phyloP scores from a whole-genome alignment of 805 yeast genomes.

The Cyberlindnera euphorbiae region DNA sequence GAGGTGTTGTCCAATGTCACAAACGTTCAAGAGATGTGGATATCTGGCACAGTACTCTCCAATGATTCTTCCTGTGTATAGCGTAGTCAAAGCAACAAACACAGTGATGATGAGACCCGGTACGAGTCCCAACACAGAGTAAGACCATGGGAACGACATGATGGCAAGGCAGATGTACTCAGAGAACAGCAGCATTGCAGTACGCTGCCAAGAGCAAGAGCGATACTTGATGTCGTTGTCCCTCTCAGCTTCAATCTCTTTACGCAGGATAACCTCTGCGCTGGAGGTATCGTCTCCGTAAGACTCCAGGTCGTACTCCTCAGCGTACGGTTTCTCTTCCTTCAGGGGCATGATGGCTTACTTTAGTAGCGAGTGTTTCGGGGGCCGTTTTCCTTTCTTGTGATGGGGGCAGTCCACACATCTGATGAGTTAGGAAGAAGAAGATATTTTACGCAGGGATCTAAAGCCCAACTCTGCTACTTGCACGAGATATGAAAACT shows the following conservation, averaged over 20 bases:
- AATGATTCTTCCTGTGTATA: slow-evolving; percentile 52
- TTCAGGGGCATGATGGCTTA: neutral
- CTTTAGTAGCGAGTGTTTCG: too few relatives aligned
- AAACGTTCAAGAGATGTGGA: slow-evolving; percentile 47
- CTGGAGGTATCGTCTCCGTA: slow-evolving; percentile 9
- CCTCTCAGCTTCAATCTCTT: slow-evolving; percentile 21
- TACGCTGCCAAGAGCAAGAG: slow-evolving; percentile 52
- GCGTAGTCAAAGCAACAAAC: slow-evolving; percentile 44
- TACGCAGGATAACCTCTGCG: slow-evolving; percentile 18
- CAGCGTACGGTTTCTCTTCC: slow-evolving; percentile 1
- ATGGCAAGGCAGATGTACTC: slow-evolving; percentile 60
- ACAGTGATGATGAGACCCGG: slow-evolving; percentile 54
- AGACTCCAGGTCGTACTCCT: slow-evolving; percentile 3
- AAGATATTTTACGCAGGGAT: too few relatives aligned
- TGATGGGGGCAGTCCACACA: too few relatives aligned
- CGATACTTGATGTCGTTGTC: slow-evolving; percentile 39
- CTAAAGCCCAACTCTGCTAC: too few relatives aligned
- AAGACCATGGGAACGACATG: slow-evolving; percentile 65
- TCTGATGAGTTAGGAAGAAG: too few relatives aligned
- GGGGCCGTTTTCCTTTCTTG: too few relatives aligned
- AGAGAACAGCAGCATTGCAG: slow-evolving; percentile 55
- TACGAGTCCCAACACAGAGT: slow-evolving; percentile 52
- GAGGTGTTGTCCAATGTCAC: slow-evolving; percentile 56
- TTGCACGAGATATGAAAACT: too few relatives aligned
- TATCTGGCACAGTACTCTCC: slow-evolving; percentile 50